Conservation (phyloP, 140 eudicot genomes). For the Oenanthe javanica region DNA sequence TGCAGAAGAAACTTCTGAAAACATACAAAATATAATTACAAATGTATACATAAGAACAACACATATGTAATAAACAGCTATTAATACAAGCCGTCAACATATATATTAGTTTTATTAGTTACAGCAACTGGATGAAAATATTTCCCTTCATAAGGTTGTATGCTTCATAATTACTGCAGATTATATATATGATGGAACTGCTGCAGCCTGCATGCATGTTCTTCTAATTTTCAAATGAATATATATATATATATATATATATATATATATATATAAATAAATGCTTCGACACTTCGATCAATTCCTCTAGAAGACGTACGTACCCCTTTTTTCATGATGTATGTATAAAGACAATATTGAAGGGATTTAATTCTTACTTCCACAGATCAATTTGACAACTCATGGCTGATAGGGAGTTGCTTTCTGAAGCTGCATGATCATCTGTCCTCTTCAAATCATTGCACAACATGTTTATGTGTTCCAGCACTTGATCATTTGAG, state of each 20-base stretch:
- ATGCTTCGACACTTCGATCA: conserved; percentile 7
- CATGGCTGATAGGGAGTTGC: conserved; percentile 47
- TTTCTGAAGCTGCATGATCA: conserved; percentile 35
- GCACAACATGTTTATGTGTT: conserved; percentile 40
- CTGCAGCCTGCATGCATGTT: not conserved
- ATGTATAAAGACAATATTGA: not conserved
- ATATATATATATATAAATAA: not conserved
- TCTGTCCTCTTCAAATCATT: conserved; percentile 43
- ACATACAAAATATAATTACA: not conserved
- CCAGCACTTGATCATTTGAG: conserved; percentile 42
- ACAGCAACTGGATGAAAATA: conserved; percentile 35
- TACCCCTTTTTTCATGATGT: not conserved
- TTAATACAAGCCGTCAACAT: conserved; percentile 15
- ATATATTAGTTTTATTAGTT: conserved; percentile 27
- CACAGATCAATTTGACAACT: conserved; percentile 64
- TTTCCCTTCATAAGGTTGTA: conserved; percentile 1
- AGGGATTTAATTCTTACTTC: conserved; percentile 27
- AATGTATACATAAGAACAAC: not conserved
- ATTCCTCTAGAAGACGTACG: not conserved
- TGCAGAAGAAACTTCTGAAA: not conserved
- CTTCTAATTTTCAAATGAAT: conserved; percentile 15
- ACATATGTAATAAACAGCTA: not conserved
- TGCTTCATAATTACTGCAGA: conserved; percentile 5
- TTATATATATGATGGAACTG: not conserved
- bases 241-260: not conserved